Conservation (phyloP, 148 eudicot species). For the Agrostemma githago region DNA sequence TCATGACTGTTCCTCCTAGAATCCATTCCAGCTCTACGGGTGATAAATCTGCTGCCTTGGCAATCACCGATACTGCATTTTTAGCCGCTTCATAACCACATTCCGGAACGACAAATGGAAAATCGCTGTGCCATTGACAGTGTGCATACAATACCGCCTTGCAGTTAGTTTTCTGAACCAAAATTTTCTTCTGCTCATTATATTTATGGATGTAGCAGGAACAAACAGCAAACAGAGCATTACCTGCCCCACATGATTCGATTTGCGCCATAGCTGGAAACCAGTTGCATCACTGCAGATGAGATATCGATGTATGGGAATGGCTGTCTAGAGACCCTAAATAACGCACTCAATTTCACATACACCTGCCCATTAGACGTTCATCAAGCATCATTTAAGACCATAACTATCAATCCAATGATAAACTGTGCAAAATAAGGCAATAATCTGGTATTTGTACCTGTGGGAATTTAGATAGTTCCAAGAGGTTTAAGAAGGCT, state of each 20-base stretch:
- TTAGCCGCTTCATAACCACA: conserved; percentile 80
- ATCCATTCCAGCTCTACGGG: conserved; percentile 63
- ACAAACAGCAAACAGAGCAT: background rate
- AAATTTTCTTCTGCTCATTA: background rate
- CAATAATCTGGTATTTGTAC: conserved; percentile 27
- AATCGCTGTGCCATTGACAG: conserved; percentile 51
- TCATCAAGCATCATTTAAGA: background rate
- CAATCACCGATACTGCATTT: conserved; percentile 46
- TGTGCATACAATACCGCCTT: background rate
- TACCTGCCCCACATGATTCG: conserved; percentile 99
- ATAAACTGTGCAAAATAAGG: background rate
- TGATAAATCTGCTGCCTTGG: conserved; percentile 41
- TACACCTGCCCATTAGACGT: conserved; percentile 49
- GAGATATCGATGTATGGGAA: conserved; percentile 73
- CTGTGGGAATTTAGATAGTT: conserved; percentile 79
- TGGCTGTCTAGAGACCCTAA: conserved; percentile 68
- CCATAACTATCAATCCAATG: background rate
- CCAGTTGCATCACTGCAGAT: conserved; percentile 42
- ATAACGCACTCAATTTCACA: conserved; percentile 84
- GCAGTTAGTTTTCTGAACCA: background rate
- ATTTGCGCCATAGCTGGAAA: conserved; percentile 71
- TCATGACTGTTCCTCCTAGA: conserved; percentile 57
- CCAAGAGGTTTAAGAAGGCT: conserved; percentile 54
- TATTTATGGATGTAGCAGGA: background rate
- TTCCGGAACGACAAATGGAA: conserved; percentile 72